Evolutionary conservation across 345 rosid species (phyloP).

Genomic region (Ailanthus altissimus): DNA sequence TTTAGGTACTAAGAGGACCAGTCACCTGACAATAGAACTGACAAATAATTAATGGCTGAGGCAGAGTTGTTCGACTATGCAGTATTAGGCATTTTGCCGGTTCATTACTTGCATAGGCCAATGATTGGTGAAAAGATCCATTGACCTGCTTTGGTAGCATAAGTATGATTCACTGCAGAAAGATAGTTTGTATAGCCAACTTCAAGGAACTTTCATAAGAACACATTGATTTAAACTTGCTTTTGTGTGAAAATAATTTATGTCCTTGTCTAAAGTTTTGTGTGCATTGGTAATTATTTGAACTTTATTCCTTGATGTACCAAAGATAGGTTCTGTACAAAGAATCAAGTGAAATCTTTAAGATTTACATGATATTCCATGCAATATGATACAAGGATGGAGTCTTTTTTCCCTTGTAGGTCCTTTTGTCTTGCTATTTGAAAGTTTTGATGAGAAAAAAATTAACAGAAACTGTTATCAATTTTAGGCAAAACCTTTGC

Average conservation of each 20-base stretch:
- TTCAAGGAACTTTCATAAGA: neutral
- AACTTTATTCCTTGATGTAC: neutral
- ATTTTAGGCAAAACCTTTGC: slow-evolving; percentile 75
- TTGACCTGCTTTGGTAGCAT: neutral
- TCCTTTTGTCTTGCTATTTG: neutral
- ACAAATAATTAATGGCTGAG: neutral
- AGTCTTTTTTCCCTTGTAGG: neutral
- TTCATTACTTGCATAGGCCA: neutral
- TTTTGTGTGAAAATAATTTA: neutral
- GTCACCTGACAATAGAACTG: neutral
- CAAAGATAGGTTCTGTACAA: neutral
- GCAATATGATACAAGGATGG: neutral
- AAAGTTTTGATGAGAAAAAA: neutral
- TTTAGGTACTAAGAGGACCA: neutral
- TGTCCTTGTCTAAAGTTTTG: neutral
- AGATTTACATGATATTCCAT: neutral
- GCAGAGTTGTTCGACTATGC: neutral
- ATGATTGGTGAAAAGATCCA: neutral
- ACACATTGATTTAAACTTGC: too few species aligned
- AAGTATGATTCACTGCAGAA: neutral
- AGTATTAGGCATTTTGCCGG: neutral
- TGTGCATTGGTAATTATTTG: neutral
- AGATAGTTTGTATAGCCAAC: neutral
- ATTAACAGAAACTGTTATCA: slow-evolving; percentile 21
- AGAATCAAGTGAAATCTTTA: neutral